Evolutionary conservation across 805 yeast species (phyloP), one percentile per base, ranked within the genome.

Genomic region (Metschnikowia santaceciliae): DNA sequence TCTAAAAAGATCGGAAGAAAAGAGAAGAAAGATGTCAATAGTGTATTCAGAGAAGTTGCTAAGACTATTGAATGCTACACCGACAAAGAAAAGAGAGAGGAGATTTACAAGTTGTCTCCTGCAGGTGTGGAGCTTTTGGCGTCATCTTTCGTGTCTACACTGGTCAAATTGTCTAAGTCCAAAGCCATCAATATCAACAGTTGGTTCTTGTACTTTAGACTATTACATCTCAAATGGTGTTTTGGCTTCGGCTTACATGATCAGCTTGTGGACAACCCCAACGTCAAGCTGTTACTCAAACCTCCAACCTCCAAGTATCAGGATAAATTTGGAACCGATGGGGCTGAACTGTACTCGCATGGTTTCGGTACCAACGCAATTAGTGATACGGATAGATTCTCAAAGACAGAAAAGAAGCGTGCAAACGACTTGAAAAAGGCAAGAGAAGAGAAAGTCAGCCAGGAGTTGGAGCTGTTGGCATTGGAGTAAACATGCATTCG

Each of bases 1-100:
- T 71, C 83, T 4, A 82, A 83, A 51, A 79, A 75, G 47, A 61
- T 82, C 3, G 78, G 84, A 26, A 85, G 85, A 57, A 81, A 79
- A 60, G 88, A 83, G 54, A 84, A 81, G 62, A 78, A 77, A 52
- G 82, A 78, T 36, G 71, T 80, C 23, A 80, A 81, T 54, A 78
- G 88, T 0, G 72, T 84, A 1, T 81, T 83, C 63, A 72, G 83
- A 60, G 86, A 84, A 52, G 80, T 83, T 17, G 63, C 76, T 38
- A 66, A 66, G 35, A 81, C 86, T 0, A 67, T 83, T 10, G 72
- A 70, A 46, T 60, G 61, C 15, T 77, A 74, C 55, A 64, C 69
- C 49, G 72, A 58, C 58, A 65, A 47, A 47, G 69, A 55, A 53
- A 67, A 54, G 44, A 62, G 70, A 65, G 70, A 61, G 22, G 74